Evolutionary conservation across 2,329 filamentous ascomycete genomes (phyloP), one percentile per base, ranked within the genome.

Genomic region (Ceratocystis colombiana): DNA sequence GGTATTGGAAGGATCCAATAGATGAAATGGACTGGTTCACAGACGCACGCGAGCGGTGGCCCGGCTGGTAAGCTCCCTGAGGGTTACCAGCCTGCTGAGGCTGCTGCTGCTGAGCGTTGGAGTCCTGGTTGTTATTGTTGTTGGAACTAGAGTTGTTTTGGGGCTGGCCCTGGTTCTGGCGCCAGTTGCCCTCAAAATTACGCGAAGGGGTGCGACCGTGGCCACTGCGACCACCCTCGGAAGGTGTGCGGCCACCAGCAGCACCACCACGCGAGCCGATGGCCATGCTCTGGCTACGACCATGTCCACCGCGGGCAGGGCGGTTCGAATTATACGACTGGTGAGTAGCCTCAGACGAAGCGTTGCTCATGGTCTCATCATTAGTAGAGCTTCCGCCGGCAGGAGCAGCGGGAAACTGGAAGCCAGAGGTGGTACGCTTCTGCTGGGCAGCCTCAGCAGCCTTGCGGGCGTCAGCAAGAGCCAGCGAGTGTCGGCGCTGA

Each of bases 141-240:
- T 59, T 59, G 12, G 53, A 25, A 37, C 0, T 59, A n/a, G 17
- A 33, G 25, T 22, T 37, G 55, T 37, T 59, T 59, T 59, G 53
- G 28, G 53, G 5, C 76, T 90, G 87, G 72, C 82, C 81, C 70
- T 82, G 80, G 70, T 73, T 73, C 71, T 89, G 92, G 73, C 94
- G 89, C 94, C 94, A 99, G 77, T 99, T 99, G 72, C 92, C 87
- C 71, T 99, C 94, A 73, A 97, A 97, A 77, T 97, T 99, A 69
- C 94, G 86, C 28, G 94, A 99, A 10, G 84, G 84, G 41, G 87
- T 88, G 69, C 94, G 85, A 69, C 84, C 87, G 74, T 99, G 94
- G 66, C 90, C 88, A 53, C 88, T 89, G 71, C 88, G 86, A 15
- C 64, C 64, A 71, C 90, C 89, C 87, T 71, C 85, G 81, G 73